These are phyloP conservation scores for Phytophthora tubulina DNA, from an alignment of 352 stramenopile genomes.

Conservation along the genomic window DNA sequence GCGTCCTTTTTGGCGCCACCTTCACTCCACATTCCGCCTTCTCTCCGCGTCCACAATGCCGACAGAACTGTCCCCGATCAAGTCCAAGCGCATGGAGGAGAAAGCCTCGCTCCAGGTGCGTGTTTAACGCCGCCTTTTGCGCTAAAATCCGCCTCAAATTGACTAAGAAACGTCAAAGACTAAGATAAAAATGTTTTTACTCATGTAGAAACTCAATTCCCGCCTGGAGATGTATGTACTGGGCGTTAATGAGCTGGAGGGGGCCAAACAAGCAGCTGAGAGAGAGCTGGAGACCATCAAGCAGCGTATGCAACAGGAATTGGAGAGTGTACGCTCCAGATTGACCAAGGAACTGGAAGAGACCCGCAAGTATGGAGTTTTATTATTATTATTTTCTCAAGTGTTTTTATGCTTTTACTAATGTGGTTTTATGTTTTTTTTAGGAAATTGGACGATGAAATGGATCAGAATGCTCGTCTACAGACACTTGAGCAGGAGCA, in stretches of 20 bases:
- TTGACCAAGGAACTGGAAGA: constrained; percentile 82
- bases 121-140: neutral
- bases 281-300: constrained; percentile 84
- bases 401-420: constrained; percentile 15
- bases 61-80: constrained; percentile 80
- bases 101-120: constrained; percentile 81
- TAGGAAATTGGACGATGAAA: constrained; percentile 78
- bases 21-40: neutral
- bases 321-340: constrained; percentile 65
- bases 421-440: constrained; percentile 13
- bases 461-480: constrained; percentile 77
- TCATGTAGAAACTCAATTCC: constrained; percentile 72
- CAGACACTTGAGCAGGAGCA: constrained; percentile 86
- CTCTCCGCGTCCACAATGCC: constrained; percentile 40
- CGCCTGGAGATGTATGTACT: constrained; percentile 87
- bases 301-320: constrained; percentile 82
- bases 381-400: neutral
- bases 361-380: constrained; percentile 60
- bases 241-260: constrained; percentile 85
- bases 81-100: constrained; percentile 87
- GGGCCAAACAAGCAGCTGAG: constrained; percentile 77
- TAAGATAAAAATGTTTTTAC: constrained; percentile 15
- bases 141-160: constrained; percentile 2
- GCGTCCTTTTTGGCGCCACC: constrained; percentile 22
- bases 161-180: neutral